Percentiles rank a stretch among this genome's conserved stretches.
Conservation (phyloP, 768 basidiomycete species). For the Mycena belliarum region DNA sequence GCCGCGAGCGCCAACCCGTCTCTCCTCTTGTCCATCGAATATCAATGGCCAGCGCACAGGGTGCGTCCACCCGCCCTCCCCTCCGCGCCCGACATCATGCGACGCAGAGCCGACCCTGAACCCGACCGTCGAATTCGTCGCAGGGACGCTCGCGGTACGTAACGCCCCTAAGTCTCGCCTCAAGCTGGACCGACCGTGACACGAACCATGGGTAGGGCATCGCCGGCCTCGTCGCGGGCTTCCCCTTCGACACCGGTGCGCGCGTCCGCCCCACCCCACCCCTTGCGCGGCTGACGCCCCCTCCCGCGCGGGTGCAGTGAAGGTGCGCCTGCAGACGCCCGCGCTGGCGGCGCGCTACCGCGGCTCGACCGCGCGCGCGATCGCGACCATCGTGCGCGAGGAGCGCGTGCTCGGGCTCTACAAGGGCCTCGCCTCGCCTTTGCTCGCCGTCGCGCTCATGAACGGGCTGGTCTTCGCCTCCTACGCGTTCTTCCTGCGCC, state of each 20-base stretch:
- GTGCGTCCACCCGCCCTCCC: neutral
- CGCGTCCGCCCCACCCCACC: too few relatives aligned
- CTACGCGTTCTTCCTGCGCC: constrained; percentile 76
- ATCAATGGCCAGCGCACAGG: constrained; percentile 6
- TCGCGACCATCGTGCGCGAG: constrained; percentile 67
- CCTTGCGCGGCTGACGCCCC: neutral
- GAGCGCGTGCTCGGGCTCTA: constrained; percentile 69
- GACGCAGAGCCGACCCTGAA: constrained; percentile 50
- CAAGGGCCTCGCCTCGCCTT: constrained; percentile 78
- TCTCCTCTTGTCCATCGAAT: too few relatives aligned
- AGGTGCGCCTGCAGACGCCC: constrained; percentile 79
- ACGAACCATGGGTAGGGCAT: constrained; percentile 45
- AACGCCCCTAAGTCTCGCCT: constrained; percentile 14
- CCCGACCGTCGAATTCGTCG: constrained; percentile 75
- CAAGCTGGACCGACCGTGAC: neutral
- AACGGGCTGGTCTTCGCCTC: constrained; percentile 88
- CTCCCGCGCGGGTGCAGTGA: constrained; percentile 46
- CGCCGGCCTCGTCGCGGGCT: constrained; percentile 66
- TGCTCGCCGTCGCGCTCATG: constrained; percentile 74
- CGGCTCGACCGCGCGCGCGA: constrained; percentile 60
- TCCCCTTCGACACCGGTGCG: constrained; percentile 73
- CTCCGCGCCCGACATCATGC: too few relatives aligned
- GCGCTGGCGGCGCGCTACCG: constrained; percentile 55
- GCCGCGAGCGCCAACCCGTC: too few relatives aligned
- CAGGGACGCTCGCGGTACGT: constrained; percentile 64